These are phyloP conservation scores for Aspergillus ostianus DNA, from an alignment of 495 filamentous ascomycete species.

Conservation along the genomic window DNA sequence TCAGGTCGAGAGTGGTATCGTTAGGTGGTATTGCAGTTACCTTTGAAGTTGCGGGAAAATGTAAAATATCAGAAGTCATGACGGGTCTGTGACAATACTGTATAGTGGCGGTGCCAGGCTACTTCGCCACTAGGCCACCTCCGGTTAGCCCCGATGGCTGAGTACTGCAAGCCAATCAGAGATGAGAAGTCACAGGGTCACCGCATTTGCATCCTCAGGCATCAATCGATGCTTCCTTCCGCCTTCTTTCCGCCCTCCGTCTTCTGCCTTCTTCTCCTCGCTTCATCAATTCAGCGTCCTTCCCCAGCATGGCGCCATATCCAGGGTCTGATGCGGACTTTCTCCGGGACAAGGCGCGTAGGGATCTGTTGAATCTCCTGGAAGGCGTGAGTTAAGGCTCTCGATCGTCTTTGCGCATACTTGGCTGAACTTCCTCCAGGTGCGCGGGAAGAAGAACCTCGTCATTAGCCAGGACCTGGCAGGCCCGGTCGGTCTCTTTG, in stretches of 20 bases:
- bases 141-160: slow-evolving; percentile 14
- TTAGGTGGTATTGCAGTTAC: slow-evolving; percentile 16
- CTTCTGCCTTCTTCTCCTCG: background rate
- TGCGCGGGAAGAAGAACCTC: slow-evolving; percentile 97
- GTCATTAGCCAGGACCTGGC: slow-evolving; percentile 89
- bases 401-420: slow-evolving; percentile 5
- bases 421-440: slow-evolving; percentile 51
- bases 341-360: slow-evolving; percentile 77
- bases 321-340: slow-evolving; percentile 75
- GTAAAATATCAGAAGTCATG: too few species aligned
- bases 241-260: background rate
- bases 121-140: slow-evolving; percentile 18
- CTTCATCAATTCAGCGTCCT: slow-evolving; percentile 25
- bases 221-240: too few species aligned
- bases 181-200: background rate
- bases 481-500: slow-evolving; percentile 83
- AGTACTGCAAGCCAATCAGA: background rate
- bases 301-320: slow-evolving; percentile 60
- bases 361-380: slow-evolving; percentile 80
- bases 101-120: slow-evolving; percentile 16
- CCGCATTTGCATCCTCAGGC: background rate
- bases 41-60: background rate
- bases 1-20: background rate
- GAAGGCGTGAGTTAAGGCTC: slow-evolving; percentile 78
- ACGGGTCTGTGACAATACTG: slow-evolving; percentile 17